Percentiles rank a stretch among this genome's conserved stretches.
Conservation (phyloP, 2,329 filamentous ascomycete genomes). For the Cryphonectria japonica region DNA sequence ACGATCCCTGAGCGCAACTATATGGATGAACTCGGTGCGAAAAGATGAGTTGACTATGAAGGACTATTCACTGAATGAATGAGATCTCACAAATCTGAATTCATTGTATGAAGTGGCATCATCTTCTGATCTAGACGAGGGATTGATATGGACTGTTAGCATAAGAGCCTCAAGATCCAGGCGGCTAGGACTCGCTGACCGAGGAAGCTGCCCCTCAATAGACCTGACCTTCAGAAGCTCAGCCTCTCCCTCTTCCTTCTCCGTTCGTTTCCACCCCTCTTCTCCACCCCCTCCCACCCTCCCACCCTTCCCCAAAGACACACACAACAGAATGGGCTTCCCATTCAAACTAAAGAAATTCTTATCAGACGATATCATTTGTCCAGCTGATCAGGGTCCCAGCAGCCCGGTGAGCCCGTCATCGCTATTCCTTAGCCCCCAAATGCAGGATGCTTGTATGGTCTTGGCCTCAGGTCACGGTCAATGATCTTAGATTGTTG, state of each 20-base stretch:
- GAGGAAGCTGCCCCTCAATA: background rate
- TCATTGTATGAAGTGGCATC: background rate
- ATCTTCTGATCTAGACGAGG: background rate
- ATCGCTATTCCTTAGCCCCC: background rate
- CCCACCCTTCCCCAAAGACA: background rate
- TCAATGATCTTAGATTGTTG: background rate
- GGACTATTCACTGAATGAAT: background rate
- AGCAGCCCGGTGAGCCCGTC: background rate
- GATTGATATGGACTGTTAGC: background rate
- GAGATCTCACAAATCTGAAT: too few relatives aligned
- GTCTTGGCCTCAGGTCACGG: background rate
- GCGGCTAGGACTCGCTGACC: conserved; percentile 1
- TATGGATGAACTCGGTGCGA: background rate
- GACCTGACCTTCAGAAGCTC: background rate
- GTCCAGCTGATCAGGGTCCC: background rate
- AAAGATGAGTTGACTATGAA: too few relatives aligned
- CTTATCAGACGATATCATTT: background rate
- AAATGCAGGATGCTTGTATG: conserved; percentile 1
- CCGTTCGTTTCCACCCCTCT: background rate
- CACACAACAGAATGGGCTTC: background rate
- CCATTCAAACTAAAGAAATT: background rate
- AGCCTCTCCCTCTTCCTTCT: background rate
- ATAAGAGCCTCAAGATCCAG: conserved; percentile 10
- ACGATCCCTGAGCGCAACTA: too few relatives aligned
- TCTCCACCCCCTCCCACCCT: too few relatives aligned